phyloP scores from a whole-genome alignment of 2,329 filamentous ascomycete genomes.

The Aspergillus neotritici region DNA sequence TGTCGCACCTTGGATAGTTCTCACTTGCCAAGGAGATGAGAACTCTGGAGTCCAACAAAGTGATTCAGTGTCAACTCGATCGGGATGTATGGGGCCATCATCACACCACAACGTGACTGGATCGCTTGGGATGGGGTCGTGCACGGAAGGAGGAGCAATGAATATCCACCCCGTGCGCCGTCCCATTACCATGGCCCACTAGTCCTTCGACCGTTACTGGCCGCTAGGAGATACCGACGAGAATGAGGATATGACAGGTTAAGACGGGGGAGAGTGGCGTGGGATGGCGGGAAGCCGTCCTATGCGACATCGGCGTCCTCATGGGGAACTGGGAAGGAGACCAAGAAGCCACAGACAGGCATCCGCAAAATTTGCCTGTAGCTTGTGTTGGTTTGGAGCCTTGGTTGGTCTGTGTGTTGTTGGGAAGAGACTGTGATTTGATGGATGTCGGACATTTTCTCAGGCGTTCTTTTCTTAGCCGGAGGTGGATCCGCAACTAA shows the following conservation, averaged over 20 bases:
- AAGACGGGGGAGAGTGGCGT: slow-evolving; percentile 17
- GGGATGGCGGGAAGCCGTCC: slow-evolving; percentile 16
- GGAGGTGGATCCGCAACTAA: slow-evolving; percentile 1
- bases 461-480: slow-evolving; percentile 3
- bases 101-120: neutral
- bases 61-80: no score
- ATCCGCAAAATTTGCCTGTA: slow-evolving; percentile 5
- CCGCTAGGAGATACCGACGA: neutral
- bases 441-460: slow-evolving; percentile 14
- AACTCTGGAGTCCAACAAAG: no score
- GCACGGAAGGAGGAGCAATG: neutral
- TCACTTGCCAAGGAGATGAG: slow-evolving; percentile 3
- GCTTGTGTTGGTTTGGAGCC: slow-evolving; percentile 3
- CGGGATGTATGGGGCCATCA: no score
- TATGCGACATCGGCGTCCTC: slow-evolving; percentile 6
- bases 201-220: no score
- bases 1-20: slow-evolving; percentile 2
- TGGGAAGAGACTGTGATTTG: slow-evolving; percentile 12
- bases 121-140: slow-evolving; percentile 8
- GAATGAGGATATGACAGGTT: slow-evolving; percentile 18
- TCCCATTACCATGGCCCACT: no score
- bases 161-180: no score
- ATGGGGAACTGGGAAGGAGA: neutral
- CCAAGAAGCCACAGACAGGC: slow-evolving; percentile 9
- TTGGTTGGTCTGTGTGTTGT: slow-evolving; percentile 14